Evolutionary conservation across 768 basidiomycete genomes (phyloP), one percentile per base, ranked within the genome.

Genomic region (Lepiota venenata): DNA sequence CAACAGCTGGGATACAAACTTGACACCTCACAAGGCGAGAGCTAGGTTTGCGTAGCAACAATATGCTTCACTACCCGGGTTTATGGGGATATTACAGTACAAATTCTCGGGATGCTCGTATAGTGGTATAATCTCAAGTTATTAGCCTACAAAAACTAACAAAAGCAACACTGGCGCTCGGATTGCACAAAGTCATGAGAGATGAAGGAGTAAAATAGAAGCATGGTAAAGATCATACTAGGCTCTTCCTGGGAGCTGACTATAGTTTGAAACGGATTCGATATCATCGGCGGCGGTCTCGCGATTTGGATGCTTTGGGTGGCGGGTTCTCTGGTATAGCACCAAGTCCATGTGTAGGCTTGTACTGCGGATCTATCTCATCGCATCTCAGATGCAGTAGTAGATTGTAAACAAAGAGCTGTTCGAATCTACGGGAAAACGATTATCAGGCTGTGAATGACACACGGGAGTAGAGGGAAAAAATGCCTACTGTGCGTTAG

Each of bases 351-450:
- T 95, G 93, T 12, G 74, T 69, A 21, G 93, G 93, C 29, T 79
- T 73, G 66, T 91, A 96, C 56, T 85, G 80, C 3, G 79, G 74
- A 66, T 96, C 93, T n/a, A 89, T 71, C 58, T 83, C 83, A 51
- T 75, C 72, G 61, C 90, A 90, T 58, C 82, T 84, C 56, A 94
- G 84, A 66, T 95, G 82, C 20, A 91, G 71, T 8, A 96, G 74
- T 27, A 97, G 75, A 64, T 93, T 87, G 59, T 91, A 85, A 1
- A 96, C 88, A 62, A 96, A 95, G 50, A 84, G 80, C 63, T 94
- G 89, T 64, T 97, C 93, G 63, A 87, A 95, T 66, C 90, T 90
- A 54, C 21, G 55, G 47, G 50, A 60, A 14, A 22, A 37, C 41
- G 37, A 50, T n/a, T 21, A 60, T 47, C 22, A 52, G 36, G 41